Evolutionary conservation across 75 land plant genomes (phyloP).

Genomic region (Cupressus sempervirens): DNA sequence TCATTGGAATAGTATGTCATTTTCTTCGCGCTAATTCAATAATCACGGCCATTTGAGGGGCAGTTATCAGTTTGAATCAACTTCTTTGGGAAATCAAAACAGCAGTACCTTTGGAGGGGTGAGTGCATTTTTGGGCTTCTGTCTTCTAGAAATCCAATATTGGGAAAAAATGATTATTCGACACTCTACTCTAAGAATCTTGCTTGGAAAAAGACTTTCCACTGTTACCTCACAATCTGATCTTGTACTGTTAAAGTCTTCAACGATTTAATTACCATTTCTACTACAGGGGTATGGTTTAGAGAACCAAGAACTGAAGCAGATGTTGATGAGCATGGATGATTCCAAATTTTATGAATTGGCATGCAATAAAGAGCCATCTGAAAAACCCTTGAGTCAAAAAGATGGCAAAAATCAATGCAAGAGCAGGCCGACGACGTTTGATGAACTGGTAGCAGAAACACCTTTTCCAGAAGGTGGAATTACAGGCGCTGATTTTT

Average conservation of each 20-base stretch:
- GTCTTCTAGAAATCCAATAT: not conserved
- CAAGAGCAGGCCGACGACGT: not conserved
- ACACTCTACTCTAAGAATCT: not conserved
- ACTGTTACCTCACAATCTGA: not conserved
- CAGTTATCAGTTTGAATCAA: not conserved
- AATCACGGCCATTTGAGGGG: not conserved
- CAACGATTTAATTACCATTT: not conserved
- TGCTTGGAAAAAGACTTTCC: not conserved
- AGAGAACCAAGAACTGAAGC: conserved; percentile 1
- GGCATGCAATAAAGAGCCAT: not conserved
- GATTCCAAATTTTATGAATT: not conserved
- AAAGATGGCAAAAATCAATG: not conserved
- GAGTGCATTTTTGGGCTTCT: not conserved
- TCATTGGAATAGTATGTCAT: not conserved
- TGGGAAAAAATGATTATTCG: not conserved
- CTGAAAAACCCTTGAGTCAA: not conserved
- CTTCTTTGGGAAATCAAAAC: not conserved
- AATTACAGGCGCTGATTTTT: not conserved
- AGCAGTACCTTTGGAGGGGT: not conserved
- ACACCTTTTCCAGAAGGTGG: conserved; percentile 6
- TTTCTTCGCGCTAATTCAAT: not conserved
- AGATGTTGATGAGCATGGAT: conserved; percentile 6
- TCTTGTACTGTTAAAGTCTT: not conserved
- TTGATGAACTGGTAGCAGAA: conserved; percentile 10
- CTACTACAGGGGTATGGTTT: not conserved